Evolutionary conservation across 2,329 filamentous ascomycete genomes (phyloP), one percentile per base, ranked within the genome.

Genomic region (Stemphylium lycopersici): DNA sequence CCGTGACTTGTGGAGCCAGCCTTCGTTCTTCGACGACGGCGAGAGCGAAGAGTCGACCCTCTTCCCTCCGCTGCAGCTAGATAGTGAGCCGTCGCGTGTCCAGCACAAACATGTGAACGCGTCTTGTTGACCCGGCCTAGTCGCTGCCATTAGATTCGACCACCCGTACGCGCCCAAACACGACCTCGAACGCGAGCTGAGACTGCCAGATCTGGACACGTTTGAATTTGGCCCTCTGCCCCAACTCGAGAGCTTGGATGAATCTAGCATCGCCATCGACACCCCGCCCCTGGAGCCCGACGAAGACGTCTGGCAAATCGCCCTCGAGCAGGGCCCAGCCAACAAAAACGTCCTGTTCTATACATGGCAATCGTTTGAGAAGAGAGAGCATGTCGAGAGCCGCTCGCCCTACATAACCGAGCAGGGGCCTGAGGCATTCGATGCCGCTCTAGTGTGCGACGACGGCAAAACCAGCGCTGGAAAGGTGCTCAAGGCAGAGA

Each of bases 331-430:
- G n/a, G 68, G 68, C 4, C 67, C 66, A 0, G 66, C 61, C 3
- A 67, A 72, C 5, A 67, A 76, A 15, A 52, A 70, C 20, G 49
- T 69, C 1, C 48, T 55, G 34, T 85, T 86, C 65, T 83, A 82
- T 56, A 88, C 87, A 0, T 95, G 90, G 90, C 87, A 91, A 61
- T 77, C 74, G 1, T 93, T 93, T 63, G 76, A 81, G 1, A 69
- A 75, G 10, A 63, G 75, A 0, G 69, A 78, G n/a, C 67, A 77
- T 4, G 68, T 77, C 4, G 73, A 77, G 8, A 61, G 71, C 1
- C 63, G 56, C 36, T 81, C 84, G 1, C 72, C 81, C 1, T 87
- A 90, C 58, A 76, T 92, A 11, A 87, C 86, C 2, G 90, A 95
- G 73, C 85, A 87, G 24, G 88, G 88, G 0, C 79, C 87, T 1